Percentiles rank a stretch among this genome's conserved stretches.
phyloP scores from a whole-genome alignment of 208 protist species.

The Phytomonas sp. region DNA sequence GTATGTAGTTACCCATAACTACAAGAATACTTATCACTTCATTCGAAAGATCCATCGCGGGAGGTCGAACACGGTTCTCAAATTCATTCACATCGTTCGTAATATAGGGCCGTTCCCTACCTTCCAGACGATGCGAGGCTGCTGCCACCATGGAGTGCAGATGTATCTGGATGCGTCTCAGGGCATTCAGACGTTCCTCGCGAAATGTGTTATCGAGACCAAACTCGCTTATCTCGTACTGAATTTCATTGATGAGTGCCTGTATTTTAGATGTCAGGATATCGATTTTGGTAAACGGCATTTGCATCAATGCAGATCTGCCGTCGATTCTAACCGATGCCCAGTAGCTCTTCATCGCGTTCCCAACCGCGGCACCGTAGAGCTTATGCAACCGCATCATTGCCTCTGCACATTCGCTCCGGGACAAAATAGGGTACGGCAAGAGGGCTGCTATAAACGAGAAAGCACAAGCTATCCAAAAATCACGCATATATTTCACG shows the following conservation, averaged over 20 bases:
- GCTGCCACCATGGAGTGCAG: conserved; percentile 35
- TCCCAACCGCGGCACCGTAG: conserved; percentile 32
- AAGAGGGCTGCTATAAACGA: conserved; percentile 25
- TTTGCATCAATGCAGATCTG: conserved; percentile 29
- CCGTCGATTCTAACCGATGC: conserved; percentile 41
- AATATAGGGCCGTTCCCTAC: conserved; percentile 11
- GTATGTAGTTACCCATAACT: conserved; percentile 21
- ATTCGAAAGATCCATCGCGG: conserved; percentile 26
- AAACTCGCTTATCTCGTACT: conserved; percentile 41
- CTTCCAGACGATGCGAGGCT: conserved; percentile 19
- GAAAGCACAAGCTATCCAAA: conserved; percentile 33
- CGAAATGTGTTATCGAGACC: conserved; percentile 36
- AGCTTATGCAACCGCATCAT: conserved; percentile 36
- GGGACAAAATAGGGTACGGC: conserved; percentile 39
- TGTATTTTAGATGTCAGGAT: conserved; percentile 14
- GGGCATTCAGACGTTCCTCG: conserved; percentile 23
- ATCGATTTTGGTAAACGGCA: conserved; percentile 35
- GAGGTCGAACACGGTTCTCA: conserved; percentile 22
- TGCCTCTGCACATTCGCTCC: conserved; percentile 21
- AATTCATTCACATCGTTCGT: conserved; percentile 20
- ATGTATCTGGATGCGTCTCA: conserved; percentile 26
- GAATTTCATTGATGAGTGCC: conserved; percentile 18
- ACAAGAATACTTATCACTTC: conserved; percentile 39
- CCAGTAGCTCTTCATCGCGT: conserved; percentile 50
- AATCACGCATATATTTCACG: conserved; percentile 25